Base-by-base conservation (phyloP, 2,329 filamentous ascomycete species). In the Colletotrichum tofieldiae region DNA sequence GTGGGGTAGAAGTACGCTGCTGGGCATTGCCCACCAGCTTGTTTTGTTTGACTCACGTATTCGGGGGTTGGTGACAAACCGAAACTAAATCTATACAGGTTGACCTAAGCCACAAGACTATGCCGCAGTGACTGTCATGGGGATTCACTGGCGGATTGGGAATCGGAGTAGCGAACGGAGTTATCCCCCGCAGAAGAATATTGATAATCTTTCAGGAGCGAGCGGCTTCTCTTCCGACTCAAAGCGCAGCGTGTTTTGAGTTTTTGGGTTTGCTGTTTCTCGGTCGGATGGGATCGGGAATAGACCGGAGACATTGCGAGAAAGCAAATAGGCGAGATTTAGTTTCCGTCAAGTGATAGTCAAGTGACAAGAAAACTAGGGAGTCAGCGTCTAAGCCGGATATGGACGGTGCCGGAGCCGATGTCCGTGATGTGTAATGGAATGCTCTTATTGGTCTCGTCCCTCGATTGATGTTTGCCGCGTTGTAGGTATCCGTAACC, bases 361-460 rank as follows among this genome's bases (percentile, higher is more conserved):
- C 20, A 39, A 56, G 32, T 32, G 54, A 23, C 51, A 23, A 14
- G 35, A 23, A 26, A 56, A 39, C 14, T 20, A 54, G 16, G 20
- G 45, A 60, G 35, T 62, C 18, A 45, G 32, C 9, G 45, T 18
- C 58, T 62, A 68, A 37, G n/a, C 58, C 65, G 37, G 32, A 69
- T 41, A 47, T 37, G 23, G 43, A 45, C 29, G 51, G 12, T 16
- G 52, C 52, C 51, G 45, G 47, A 39, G 18, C 32, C 47, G 35
- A 18, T n/a, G 35, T 41, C 35, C 35, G 45, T 41, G n/a, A 64
- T 69, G 37, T 64, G 65, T 59, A 72, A 69, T 54, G 43, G 14
- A 69, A 39, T 72, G 41, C 35, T 58, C 29, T 47, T 43, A 68
- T 68, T 71, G 51, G 65, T n/a, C 43, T 52, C 16, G 35, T 58